Percentiles rank a stretch among this genome's conserved stretches.
These are phyloP conservation scores for Bathelium albidoporum DNA, from an alignment of 495 filamentous ascomycete genomes.

Conservation along the genomic window DNA sequence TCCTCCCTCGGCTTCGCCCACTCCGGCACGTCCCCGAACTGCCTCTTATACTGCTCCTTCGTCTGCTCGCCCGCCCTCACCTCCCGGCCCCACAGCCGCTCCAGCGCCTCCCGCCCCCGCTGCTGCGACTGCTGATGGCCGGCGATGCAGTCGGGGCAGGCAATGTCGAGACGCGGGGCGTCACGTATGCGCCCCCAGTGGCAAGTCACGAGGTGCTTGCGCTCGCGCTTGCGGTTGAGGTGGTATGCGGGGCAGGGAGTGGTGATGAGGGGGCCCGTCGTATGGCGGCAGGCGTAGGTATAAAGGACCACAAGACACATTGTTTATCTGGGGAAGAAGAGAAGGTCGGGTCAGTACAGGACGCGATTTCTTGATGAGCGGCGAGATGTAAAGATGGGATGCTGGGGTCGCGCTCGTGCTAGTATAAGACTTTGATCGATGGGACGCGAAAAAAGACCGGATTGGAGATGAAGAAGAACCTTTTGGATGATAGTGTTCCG, in stretches of 20 bases:
- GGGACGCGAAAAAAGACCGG: not conserved
- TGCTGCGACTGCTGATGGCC: no score
- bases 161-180: no score
- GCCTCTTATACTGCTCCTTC: not conserved
- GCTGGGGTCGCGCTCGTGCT: not conserved
- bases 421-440: not conserved
- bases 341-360: not conserved
- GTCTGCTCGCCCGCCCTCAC: not conserved
- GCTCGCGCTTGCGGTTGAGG: no score
- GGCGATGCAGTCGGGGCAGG: no score
- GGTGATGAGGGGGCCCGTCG: no score
- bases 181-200: no score
- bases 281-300: no score
- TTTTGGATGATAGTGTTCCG: not conserved
- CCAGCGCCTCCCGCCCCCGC: no score
- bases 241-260: no score
- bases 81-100: no score
- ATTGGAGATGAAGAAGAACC: not conserved
- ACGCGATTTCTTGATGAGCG: not conserved
- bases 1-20: not conserved
- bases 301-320: no score
- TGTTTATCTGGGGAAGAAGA: not conserved
- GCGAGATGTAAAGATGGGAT: not conserved
- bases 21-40: not conserved
- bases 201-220: no score